These are phyloP conservation scores for Nakazawaea wickerhamii DNA, from an alignment of 805 yeast species.

Conservation along the genomic window DNA sequence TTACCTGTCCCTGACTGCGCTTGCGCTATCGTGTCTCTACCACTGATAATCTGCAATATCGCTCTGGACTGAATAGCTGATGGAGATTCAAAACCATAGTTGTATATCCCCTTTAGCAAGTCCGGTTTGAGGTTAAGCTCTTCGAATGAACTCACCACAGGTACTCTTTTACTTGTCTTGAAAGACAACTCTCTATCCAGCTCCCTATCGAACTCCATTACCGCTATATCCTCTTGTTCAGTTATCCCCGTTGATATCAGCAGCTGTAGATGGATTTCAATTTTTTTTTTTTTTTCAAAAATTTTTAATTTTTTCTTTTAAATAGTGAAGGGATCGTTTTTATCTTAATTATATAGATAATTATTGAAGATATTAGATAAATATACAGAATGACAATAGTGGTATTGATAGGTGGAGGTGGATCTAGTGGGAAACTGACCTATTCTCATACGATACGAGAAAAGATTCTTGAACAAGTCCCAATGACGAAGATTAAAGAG, in stretches of 20 bases:
- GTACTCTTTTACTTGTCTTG: slow-evolving; percentile 54
- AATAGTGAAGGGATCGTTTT: slow-evolving; percentile 13
- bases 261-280: background rate
- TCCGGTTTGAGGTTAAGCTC: slow-evolving; percentile 68
- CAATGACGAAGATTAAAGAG: slow-evolving; percentile 15
- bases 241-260: background rate
- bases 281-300: slow-evolving; percentile 12
- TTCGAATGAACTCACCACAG: slow-evolving; percentile 54
- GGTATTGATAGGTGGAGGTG: slow-evolving; percentile 29
- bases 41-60: slow-evolving; percentile 69
- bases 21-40: slow-evolving; percentile 73
- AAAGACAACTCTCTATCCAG: slow-evolving; percentile 57
- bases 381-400: slow-evolving; percentile 8
- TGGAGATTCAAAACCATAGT: slow-evolving; percentile 78
- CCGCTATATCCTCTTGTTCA: too few species aligned
- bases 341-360: too few species aligned
- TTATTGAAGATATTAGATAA: too few species aligned
- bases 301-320: slow-evolving; percentile 12
- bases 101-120: slow-evolving; percentile 60
- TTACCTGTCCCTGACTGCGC: slow-evolving; percentile 91
- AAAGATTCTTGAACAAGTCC: slow-evolving; percentile 18
- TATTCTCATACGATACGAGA: slow-evolving; percentile 25
- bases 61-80: slow-evolving; percentile 82
- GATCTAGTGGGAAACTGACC: slow-evolving; percentile 27
- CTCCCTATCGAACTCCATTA: slow-evolving; percentile 56